A percentile compares a stretch with the other conserved stretches of the same genome.
phyloP scores from a whole-genome alignment of 768 basidiomycete species.

The Mycena vulgaris region DNA sequence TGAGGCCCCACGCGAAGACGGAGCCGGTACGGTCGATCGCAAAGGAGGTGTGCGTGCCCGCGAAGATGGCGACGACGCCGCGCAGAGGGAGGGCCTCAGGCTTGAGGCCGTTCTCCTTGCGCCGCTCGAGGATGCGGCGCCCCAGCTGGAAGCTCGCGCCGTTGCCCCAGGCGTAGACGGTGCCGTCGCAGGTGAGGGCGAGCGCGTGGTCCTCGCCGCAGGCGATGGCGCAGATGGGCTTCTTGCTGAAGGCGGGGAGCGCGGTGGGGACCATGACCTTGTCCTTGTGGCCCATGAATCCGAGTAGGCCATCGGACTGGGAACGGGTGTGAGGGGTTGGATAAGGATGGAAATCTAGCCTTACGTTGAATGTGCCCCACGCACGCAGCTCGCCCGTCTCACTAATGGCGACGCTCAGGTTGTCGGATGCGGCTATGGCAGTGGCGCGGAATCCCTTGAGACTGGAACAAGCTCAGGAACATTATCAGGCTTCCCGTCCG shows the following conservation, averaged over 20 bases:
- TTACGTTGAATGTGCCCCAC: conserved; percentile 37
- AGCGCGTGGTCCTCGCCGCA: conserved; percentile 37
- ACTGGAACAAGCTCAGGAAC: conserved; percentile 19
- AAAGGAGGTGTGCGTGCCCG: conserved; percentile 31
- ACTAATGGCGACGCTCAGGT: conserved; percentile 31
- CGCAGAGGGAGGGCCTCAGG: conserved; percentile 26
- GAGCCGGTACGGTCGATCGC: conserved; percentile 26
- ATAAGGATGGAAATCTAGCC: neutral
- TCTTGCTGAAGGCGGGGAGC: conserved; percentile 23
- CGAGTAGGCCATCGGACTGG: conserved; percentile 28
- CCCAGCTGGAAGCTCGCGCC: conserved; percentile 29
- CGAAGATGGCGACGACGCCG: conserved; percentile 22
- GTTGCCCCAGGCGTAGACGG: conserved; percentile 34
- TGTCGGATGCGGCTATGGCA: conserved; percentile 30
- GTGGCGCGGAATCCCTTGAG: conserved; percentile 27
- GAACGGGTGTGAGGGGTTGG: neutral
- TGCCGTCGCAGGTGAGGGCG: conserved; percentile 28
- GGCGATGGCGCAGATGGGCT: conserved; percentile 12
- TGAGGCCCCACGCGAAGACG: conserved; percentile 36
- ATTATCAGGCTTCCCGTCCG: conserved; percentile 20
- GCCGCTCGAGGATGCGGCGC: conserved; percentile 26
- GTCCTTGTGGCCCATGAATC: conserved; percentile 31
- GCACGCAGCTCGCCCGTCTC: conserved; percentile 32
- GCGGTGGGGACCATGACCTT: conserved; percentile 20
- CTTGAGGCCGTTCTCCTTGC: conserved; percentile 17